A percentile compares a stretch with the other conserved stretches of the same genome.
These are phyloP conservation scores for Sextonia rubra DNA, from an alignment of 164 flowering plant species.

Conservation along the genomic window DNA sequence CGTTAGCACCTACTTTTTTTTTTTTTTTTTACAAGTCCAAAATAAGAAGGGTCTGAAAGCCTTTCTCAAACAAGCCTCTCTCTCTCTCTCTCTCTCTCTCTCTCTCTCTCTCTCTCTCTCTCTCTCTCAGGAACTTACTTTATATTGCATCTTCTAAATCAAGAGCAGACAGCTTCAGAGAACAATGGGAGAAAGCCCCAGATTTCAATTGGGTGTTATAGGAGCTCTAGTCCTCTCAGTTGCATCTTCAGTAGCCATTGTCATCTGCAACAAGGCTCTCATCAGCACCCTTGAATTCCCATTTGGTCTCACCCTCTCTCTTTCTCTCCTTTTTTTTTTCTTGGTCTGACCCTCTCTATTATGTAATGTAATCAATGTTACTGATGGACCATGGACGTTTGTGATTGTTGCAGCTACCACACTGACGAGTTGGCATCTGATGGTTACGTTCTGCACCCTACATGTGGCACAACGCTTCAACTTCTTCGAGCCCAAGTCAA, in stretches of 20 bases:
- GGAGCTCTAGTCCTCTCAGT: conserved; percentile 89
- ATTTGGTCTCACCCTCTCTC: conserved; percentile 44
- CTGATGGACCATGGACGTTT: not conserved
- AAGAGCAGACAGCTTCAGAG: no score
- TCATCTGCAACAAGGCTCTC: conserved; percentile 85
- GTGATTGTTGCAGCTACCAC: conserved; percentile 66
- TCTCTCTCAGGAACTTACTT: not conserved
- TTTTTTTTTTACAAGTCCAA: conserved; percentile 7
- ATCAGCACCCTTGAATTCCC: conserved; percentile 91
- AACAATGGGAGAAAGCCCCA: conserved; percentile 62
- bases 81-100: conserved; percentile 11
- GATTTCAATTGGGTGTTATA: conserved; percentile 68
- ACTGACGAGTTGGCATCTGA: conserved; percentile 96
- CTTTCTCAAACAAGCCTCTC: conserved; percentile 30
- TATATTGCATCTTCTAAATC: not conserved
- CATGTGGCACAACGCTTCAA: conserved; percentile 78
- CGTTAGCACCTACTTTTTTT: conserved; percentile 14
- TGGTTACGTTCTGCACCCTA: conserved; percentile 94
- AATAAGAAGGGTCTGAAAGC: conserved; percentile 20
- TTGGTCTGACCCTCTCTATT: not conserved
- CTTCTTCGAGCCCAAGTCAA: conserved; percentile 67
- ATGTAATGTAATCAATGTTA: no score
- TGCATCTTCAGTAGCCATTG: conserved; percentile 90
- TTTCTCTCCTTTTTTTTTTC: not conserved
- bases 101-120: conserved; percentile 7